Base-by-base conservation (phyloP, 805 yeast genomes). In the Yamadazyma olivae region DNA sequence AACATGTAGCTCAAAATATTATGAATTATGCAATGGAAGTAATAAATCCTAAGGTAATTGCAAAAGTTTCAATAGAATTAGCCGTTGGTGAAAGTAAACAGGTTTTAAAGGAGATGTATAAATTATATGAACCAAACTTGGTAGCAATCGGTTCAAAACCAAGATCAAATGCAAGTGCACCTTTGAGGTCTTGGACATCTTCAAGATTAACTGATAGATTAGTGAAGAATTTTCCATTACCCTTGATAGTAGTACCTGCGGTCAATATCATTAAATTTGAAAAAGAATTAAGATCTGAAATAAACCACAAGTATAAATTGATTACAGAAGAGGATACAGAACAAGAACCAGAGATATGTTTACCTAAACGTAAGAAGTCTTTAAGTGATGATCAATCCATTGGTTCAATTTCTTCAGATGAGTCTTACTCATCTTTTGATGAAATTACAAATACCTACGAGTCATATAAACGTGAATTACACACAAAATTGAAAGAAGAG, bases 181-280 rank as follows among this genome's bases (percentile, higher is more conserved):
- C 83, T 2, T 62, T 77, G 17, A 63, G 73, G 39, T 69, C 81
- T 17, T 77, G 88, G 83, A 61, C 61, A 27, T 74, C 83, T 4
- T 72, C 81, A 20, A 75, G 82, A 44, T 57, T 83, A 26, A 72
- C 83, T 17, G 86, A 81, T 51, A 61, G 85, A 32, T 62, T 81
- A 30, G 83, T 82, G 19, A 79, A 77, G 49, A 75, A 74, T 48
- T 79, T 71, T 45, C 78, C 81, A 3, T 70, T 81, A 12, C 89
- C 90, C 0, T 74, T 79, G n/a, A 68, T 82, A 17, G 73, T 81
- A 32, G 81, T 77, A 0, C 84, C 89, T 1, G 78, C 84, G 2
- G 53, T 64, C 43, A 77, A 79, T 38, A 69, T 77, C 77, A 63
- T 64, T 29, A 44, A 56, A n/a, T 80, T 74, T 56, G 84, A 79